Base-by-base conservation (phyloP, 2,329 filamentous ascomycete species). In the Arthrocladium fulminans region DNA sequence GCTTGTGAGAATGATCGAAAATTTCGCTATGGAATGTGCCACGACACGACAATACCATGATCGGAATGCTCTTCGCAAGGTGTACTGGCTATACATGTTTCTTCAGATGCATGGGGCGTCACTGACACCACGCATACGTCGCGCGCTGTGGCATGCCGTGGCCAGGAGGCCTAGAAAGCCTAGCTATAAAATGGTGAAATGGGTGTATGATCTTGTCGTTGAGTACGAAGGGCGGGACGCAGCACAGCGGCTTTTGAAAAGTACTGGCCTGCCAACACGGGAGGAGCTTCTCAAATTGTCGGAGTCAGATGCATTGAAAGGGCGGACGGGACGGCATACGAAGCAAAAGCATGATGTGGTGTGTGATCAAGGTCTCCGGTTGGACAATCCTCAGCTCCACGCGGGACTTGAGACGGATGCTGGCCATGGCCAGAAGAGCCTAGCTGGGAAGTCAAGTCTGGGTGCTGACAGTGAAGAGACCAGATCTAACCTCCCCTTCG, bases 131-230 rank as follows among this genome's bases (percentile, higher is more conserved):
- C 53, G 64, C 2, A 61, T 79, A 49, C 67, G 66, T 5, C 67
- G 71, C 25, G 72, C 75, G 0, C 55, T 79, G 57, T 73, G 75
- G 49, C 65, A 70, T 54, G 69, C 72, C 19, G 74, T 72, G 13
- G 62, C 77, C 20, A 61, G 68, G 20, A 63, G 73, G 13, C 68
- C 65, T 17, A 62, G 64, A 25, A 65, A 65, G 1, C 50, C 56
- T 2, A 56, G 64, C 10, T 57, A 54, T 0, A 53, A 53, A 23
- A 63, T 65, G 49, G 63, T 73, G 47, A 55, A 60, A 25, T 76
- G 68, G 57, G 67, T 77, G 4, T 39, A 39, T 17, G 15, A 17
- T 17, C 15, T 37, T 3, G 13, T 39, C 2, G 32, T 27, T 12
- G 32, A 47, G 9, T 47, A 39, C 12, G 34, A 23, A 27, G 44